Conservation (phyloP, 805 yeast species). For the Maudiozyma serrabonitensis region DNA sequence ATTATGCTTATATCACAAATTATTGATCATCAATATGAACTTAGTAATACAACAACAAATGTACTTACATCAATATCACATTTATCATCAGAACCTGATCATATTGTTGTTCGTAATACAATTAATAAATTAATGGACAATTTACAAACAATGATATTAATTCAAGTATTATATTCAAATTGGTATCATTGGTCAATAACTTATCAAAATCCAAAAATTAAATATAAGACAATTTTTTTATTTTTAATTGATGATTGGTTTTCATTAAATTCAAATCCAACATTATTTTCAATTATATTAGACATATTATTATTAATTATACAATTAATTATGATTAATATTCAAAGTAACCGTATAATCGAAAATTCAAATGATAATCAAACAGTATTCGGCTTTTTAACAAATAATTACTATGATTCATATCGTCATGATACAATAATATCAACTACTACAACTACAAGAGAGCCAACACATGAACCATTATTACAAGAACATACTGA, state of each 20-base stretch:
- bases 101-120: background rate
- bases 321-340: background rate
- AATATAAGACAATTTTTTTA: background rate
- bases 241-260: background rate
- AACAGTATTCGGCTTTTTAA: no score
- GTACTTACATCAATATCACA: no score
- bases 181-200: background rate
- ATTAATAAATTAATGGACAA: background rate
- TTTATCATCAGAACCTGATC: no score
- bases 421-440: no score
- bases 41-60: background rate
- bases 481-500: no score
- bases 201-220: background rate
- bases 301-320: background rate
- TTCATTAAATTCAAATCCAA: background rate
- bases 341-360: background rate
- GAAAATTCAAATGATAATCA: no score
- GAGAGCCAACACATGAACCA: no score
- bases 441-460: no score
- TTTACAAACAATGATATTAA: background rate
- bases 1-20: constrained; percentile 7
- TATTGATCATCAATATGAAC: background rate
- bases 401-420: no score
- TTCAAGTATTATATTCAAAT: background rate
- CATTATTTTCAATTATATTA: background rate